Conservation (phyloP, 371 early-diverging fungal genomes). For the Mucor mucedo region DNA sequence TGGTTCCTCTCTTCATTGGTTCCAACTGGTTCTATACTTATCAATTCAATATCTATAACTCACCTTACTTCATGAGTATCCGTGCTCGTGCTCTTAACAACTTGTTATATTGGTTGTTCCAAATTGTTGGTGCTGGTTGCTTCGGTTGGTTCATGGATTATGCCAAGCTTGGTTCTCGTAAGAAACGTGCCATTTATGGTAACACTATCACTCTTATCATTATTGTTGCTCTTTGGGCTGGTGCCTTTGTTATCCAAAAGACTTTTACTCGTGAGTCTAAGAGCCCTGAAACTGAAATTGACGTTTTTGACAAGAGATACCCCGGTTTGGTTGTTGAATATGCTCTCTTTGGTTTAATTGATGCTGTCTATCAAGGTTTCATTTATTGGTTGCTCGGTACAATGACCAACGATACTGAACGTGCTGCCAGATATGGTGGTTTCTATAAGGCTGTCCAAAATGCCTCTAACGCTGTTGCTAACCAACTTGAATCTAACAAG, state of each 20-base stretch:
- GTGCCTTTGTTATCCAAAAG: slow-evolving; percentile 59
- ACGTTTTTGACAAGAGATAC: slow-evolving; percentile 41
- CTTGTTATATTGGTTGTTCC: slow-evolving; percentile 72
- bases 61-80: slow-evolving; percentile 53
- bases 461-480: slow-evolving; percentile 66
- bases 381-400: slow-evolving; percentile 78
- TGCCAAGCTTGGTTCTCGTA: slow-evolving; percentile 44
- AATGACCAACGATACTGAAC: slow-evolving; percentile 70
- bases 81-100: slow-evolving; percentile 72
- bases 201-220: slow-evolving; percentile 47
- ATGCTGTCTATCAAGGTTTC: slow-evolving; percentile 77
- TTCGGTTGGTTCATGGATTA: slow-evolving; percentile 66
- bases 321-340: slow-evolving; percentile 61
- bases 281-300: slow-evolving; percentile 28
- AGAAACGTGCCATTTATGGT: slow-evolving; percentile 60
- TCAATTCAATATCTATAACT: slow-evolving; percentile 53
- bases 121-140: slow-evolving; percentile 68
- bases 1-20: slow-evolving; percentile 72
- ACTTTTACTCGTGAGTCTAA: slow-evolving; percentile 41
- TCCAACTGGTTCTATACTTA: slow-evolving; percentile 83
- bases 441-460: slow-evolving; percentile 88
- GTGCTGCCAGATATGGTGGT: slow-evolving; percentile 75
- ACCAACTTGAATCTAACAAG: slow-evolving; percentile 37
- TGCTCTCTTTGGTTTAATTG: slow-evolving; percentile 66
- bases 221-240: slow-evolving; percentile 62